Evolutionary conservation across 495 filamentous ascomycete genomes (phyloP).

Genomic region (Penicillium robsamsonii): DNA sequence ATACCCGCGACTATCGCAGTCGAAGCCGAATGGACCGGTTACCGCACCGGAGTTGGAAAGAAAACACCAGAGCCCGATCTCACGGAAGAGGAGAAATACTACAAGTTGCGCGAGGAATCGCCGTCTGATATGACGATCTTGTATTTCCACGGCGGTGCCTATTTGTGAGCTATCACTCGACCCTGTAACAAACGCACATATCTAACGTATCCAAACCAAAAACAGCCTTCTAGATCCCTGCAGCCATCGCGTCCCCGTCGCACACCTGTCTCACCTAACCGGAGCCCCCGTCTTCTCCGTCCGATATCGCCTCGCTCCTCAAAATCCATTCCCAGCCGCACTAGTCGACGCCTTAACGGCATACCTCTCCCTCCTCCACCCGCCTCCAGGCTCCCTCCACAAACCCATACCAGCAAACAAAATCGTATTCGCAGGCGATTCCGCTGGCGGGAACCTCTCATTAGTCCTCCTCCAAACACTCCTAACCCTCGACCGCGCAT

Average conservation of each 20-base stretch:
- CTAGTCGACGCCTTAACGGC: slow-evolving; percentile 79
- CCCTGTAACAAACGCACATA: neutral
- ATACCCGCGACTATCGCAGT: slow-evolving; percentile 57
- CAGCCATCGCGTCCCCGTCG: slow-evolving; percentile 53
- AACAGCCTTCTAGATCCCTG: slow-evolving; percentile 68
- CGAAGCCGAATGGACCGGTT: slow-evolving; percentile 87
- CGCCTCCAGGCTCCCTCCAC: slow-evolving; percentile 71
- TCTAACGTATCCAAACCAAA: slow-evolving; percentile 9
- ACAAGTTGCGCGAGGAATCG: slow-evolving; percentile 67
- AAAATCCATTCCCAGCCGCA: slow-evolving; percentile 78
- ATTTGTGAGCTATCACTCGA: slow-evolving; percentile 47
- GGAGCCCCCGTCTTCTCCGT: slow-evolving; percentile 67
- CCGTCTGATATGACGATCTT: slow-evolving; percentile 66
- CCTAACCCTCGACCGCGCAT: slow-evolving; percentile 62
- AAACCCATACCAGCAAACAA: slow-evolving; percentile 63
- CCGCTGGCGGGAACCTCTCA: slow-evolving; percentile 76
- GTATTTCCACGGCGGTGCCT: slow-evolving; percentile 90
- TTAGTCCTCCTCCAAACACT: slow-evolving; percentile 71
- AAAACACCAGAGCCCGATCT: slow-evolving; percentile 56
- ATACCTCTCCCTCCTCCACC: slow-evolving; percentile 81
- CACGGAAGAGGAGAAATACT: slow-evolving; percentile 70
- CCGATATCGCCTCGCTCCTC: slow-evolving; percentile 85
- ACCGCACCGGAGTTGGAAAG: slow-evolving; percentile 56
- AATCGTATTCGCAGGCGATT: slow-evolving; percentile 83
- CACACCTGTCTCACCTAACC: slow-evolving; percentile 49